Percentiles rank a stretch among this genome's conserved stretches.
Evolutionary conservation across 78 protist species (phyloP).

Genomic region (Tieghemostelium lacteum): DNA sequence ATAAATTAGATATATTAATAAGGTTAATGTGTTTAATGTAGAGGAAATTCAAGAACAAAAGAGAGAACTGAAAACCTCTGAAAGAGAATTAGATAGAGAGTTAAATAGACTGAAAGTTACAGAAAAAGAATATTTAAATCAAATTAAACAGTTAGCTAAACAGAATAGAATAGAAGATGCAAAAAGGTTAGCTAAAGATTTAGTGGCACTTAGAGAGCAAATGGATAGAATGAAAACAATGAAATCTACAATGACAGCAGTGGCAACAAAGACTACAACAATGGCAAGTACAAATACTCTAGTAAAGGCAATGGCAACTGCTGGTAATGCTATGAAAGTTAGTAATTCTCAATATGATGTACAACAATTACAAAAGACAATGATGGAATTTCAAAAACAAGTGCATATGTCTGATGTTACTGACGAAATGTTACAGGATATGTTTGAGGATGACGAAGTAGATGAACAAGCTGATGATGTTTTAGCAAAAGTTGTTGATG

Average conservation of each 20-base stretch:
- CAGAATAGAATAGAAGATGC: slow-evolving; percentile 35
- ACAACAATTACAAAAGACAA: slow-evolving; percentile 53
- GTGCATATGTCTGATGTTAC: slow-evolving; percentile 34
- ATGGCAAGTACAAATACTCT: slow-evolving; percentile 13
- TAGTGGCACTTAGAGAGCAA: slow-evolving; percentile 42
- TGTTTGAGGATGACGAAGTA: slow-evolving; percentile 76
- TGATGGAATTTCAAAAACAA: slow-evolving; percentile 67
- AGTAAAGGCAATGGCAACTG: slow-evolving; percentile 54
- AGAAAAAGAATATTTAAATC: slow-evolving; percentile 16
- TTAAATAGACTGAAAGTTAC: slow-evolving; percentile 7
- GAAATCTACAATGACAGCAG: slow-evolving; percentile 42
- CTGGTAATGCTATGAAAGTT: slow-evolving; percentile 43
- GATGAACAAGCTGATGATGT: slow-evolving; percentile 65
- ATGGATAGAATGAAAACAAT: slow-evolving; percentile 53
- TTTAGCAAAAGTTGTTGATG: slow-evolving; percentile 57
- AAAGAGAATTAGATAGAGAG: slow-evolving; percentile 61
- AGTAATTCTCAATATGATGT: slow-evolving; percentile 34
- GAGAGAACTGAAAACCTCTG: slow-evolving; percentile 45
- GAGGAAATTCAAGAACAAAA: slow-evolving; percentile 54
- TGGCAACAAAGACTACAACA: slow-evolving; percentile 50
- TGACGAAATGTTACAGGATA: slow-evolving; percentile 67
- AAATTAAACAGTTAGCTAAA: slow-evolving; percentile 37
- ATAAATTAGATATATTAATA: no score
- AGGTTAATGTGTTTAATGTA: not conserved
- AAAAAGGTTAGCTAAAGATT: slow-evolving; percentile 41